Evolutionary conservation across 106 monocot genomes (phyloP).

Genomic region (Apostasia ramifera): DNA sequence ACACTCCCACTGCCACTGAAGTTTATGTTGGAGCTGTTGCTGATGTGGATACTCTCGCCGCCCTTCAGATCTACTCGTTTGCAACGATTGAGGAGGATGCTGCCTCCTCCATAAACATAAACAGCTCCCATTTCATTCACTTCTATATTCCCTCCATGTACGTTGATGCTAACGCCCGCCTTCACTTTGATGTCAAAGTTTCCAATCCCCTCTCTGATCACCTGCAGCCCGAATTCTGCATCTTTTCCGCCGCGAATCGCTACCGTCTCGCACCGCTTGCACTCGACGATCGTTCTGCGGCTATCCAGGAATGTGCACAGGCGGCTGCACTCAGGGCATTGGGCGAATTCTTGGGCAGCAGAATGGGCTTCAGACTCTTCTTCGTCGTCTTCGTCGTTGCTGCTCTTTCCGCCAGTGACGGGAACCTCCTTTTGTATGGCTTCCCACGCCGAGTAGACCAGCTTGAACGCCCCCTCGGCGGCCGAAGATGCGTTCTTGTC

Average conservation of each 20-base stretch:
- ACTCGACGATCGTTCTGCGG: not conserved
- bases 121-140: not conserved
- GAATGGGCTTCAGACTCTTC: not conserved
- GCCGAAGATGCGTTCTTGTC: constrained; percentile 11
- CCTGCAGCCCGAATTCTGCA: not conserved
- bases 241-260: not conserved
- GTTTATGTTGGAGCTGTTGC: not conserved
- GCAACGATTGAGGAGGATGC: not conserved
- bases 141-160: not conserved
- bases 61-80: not conserved
- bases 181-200: not conserved
- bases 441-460: constrained; percentile 7
- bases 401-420: too few relatives aligned
- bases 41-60: not conserved
- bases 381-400: not conserved
- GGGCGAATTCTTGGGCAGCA: not conserved
- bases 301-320: not conserved
- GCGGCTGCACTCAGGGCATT: not conserved
- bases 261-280: not conserved
- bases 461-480: constrained; percentile 15
- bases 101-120: not conserved
- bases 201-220: not conserved
- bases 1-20: not conserved
- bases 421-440: not conserved
- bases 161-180: not conserved